Evolutionary conservation across 2,329 filamentous ascomycete genomes (phyloP), one percentile per base, ranked within the genome.

Genomic region (Fusarium torulosum): DNA sequence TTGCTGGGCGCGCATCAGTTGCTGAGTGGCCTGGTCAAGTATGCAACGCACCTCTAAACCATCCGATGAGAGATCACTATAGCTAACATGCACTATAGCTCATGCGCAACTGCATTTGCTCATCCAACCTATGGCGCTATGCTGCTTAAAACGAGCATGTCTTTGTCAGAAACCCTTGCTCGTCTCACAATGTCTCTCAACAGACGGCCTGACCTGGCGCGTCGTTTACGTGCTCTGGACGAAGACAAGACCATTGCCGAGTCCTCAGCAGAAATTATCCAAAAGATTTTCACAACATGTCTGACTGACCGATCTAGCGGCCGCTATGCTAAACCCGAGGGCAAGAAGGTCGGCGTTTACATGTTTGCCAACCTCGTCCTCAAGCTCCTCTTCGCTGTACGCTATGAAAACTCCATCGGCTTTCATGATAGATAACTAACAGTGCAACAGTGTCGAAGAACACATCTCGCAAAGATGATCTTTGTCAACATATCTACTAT

Each of bases 251-350:
- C 93, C 3, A 85, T 97, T 40, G 93, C 95, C 13, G 95, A 97
- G 77, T 88, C 90, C 25, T 94, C 94, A 3, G 94, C 93, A 19
- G 95, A 97, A 74, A 91, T 93, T 50, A 91, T 97, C 60, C 91
- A 96, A 63, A 92, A 94, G 75, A 93, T 94, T 21, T 97, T 97
- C 75, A 96, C 93, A 13, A 93, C 93, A 38, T 97, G 95, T 68
- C 81, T 97, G 33, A 94, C 91, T 6, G 94, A 97, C 75, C 87
- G 93, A 47, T 90, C 88, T 2, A 89, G 89, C 19, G 88, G 86
- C 25, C 83, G 88, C 14, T 86, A 86, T 69, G 88, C 88, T 20
- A 87, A 84, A 61, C 93, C 93, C 0, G 91, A 94, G 72, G 93
- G 94, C 54, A 96, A 94, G 76, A 93, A 95, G 75, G 81, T 91